phyloP scores from a whole-genome alignment of 495 filamentous ascomycete genomes.

The Neurospora cerealis region DNA sequence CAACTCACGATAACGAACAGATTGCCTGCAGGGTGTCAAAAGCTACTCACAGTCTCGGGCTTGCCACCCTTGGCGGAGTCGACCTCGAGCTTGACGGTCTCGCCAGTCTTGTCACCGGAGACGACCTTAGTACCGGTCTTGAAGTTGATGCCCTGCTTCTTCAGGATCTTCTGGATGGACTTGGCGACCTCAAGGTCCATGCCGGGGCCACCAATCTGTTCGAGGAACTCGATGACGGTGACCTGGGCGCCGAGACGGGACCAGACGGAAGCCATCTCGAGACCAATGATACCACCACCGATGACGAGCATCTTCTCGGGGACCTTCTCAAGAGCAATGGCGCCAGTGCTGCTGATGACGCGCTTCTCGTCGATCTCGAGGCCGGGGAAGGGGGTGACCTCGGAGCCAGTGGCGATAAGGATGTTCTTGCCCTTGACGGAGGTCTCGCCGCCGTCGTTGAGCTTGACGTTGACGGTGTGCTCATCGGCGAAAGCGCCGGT shows the following conservation, averaged over 20 bases:
- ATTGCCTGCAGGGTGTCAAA: background rate
- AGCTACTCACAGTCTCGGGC: slow-evolving; percentile 61
- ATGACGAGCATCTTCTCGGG: slow-evolving; percentile 98
- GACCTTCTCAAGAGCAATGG: slow-evolving; percentile 77
- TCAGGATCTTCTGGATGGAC: slow-evolving; percentile 80
- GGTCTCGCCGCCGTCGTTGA: slow-evolving; percentile 80
- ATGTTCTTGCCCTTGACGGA: slow-evolving; percentile 88
- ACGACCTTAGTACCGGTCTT: slow-evolving; percentile 93
- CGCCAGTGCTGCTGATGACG: slow-evolving; percentile 92
- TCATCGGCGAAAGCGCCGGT: slow-evolving; percentile 77
- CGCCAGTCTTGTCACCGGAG: slow-evolving; percentile 69
- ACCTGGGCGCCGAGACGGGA: slow-evolving; percentile 86
- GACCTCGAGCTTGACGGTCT: slow-evolving; percentile 65
- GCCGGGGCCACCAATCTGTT: slow-evolving; percentile 92
- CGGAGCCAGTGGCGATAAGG: slow-evolving; percentile 88
- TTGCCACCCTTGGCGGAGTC: slow-evolving; percentile 97
- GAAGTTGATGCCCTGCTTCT: slow-evolving; percentile 97
- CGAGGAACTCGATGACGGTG: slow-evolving; percentile 92
- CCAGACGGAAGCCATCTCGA: slow-evolving; percentile 99
- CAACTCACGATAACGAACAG: background rate
- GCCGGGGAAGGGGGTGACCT: slow-evolving; percentile 92
- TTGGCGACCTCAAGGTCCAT: slow-evolving; percentile 96
- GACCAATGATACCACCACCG: slow-evolving; percentile 95
- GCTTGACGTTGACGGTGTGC: slow-evolving; percentile 83
- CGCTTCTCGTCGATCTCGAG: slow-evolving; percentile 94